Evolutionary conservation across 192 early-diverging fungal genomes (phyloP).

Genomic region (Coemansia sp.): DNA sequence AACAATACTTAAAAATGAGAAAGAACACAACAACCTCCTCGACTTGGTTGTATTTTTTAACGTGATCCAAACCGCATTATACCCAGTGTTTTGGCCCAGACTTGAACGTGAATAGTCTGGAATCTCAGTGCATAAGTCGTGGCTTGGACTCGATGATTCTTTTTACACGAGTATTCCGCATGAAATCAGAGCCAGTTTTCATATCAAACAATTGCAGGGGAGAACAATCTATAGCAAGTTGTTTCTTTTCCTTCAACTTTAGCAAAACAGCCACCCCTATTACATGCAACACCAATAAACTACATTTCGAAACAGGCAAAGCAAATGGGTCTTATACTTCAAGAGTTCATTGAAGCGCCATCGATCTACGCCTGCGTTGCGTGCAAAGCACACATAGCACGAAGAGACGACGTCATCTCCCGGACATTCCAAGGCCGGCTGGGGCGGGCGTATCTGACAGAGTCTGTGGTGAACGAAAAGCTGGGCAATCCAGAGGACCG

Average conservation of each 20-base stretch:
- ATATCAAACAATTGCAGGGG: too few species aligned
- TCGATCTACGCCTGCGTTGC: conserved; percentile 34
- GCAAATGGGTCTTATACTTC: conserved; percentile 44
- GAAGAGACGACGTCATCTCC: conserved; percentile 38
- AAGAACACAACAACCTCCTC: too few species aligned
- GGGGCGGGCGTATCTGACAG: conserved; percentile 44
- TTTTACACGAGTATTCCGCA: too few species aligned
- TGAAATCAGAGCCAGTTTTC: too few species aligned
- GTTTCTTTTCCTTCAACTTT: background rate
- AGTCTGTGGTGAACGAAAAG: conserved; percentile 41
- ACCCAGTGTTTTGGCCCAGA: too few species aligned
- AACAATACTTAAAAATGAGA: background rate
- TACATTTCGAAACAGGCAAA: background rate
- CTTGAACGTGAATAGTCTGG: too few species aligned
- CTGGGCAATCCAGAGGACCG: conserved; percentile 47
- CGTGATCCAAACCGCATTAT: too few species aligned
- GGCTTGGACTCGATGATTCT: too few species aligned
- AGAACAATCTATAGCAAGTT: too few species aligned
- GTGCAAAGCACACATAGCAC: conserved; percentile 45
- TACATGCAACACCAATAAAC: background rate
- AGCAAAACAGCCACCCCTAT: too few species aligned
- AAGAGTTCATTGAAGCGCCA: conserved; percentile 39
- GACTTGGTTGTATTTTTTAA: too few species aligned
- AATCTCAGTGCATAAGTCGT: too few species aligned
- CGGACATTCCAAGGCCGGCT: conserved; percentile 46